phyloP scores from a whole-genome alignment of 116 monocot species.

The Posidonia oceanica region DNA sequence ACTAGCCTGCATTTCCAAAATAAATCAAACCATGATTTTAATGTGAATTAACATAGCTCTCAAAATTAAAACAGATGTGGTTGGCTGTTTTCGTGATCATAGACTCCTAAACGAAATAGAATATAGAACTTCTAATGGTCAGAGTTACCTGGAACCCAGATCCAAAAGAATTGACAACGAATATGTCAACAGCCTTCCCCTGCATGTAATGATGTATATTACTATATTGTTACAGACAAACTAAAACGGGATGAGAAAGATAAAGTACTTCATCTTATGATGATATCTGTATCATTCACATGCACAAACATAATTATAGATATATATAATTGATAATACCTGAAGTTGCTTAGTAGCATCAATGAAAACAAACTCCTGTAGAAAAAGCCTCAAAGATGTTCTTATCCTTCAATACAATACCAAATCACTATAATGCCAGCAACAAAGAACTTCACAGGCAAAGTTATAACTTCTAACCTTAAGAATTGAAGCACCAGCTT shows the following conservation, averaged over 20 bases:
- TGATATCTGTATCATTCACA: neutral
- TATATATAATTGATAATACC: constrained; percentile 23
- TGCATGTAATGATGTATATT: constrained; percentile 11
- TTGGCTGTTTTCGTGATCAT: neutral
- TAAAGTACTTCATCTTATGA: too few species aligned
- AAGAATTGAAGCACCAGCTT: constrained; percentile 92
- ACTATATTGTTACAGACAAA: neutral
- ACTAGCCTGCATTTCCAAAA: constrained; percentile 44
- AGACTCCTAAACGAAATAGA: neutral
- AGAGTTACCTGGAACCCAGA: constrained; percentile 90
- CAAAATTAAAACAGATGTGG: neutral
- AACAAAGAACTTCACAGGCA: neutral
- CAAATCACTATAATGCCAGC: neutral
- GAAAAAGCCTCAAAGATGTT: constrained; percentile 1
- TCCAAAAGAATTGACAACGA: constrained; percentile 98
- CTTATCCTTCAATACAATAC: neutral
- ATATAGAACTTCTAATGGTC: neutral
- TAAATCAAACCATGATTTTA: neutral
- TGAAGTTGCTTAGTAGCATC: constrained; percentile 72
- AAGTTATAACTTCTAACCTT: constrained; percentile 41
- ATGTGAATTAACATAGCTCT: neutral
- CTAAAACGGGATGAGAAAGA: neutral
- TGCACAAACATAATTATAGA: neutral
- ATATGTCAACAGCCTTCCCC: constrained; percentile 87
- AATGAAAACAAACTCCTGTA: constrained; percentile 91